phyloP scores from a whole-genome alignment of 2,329 filamentous ascomycete species.

The Knoxdaviesia proteae region DNA sequence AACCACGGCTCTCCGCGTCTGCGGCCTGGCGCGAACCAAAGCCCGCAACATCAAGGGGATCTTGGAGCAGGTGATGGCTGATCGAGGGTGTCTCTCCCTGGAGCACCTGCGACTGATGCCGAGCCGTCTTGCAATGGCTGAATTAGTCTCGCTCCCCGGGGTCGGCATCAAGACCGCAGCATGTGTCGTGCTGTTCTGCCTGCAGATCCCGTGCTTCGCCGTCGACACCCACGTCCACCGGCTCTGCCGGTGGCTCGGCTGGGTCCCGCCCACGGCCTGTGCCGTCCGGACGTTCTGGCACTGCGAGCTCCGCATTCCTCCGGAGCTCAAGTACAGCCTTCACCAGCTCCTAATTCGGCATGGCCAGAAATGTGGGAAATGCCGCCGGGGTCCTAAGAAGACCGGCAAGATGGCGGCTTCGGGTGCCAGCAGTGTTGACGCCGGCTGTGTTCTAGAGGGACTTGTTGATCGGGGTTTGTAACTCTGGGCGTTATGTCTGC shows the following conservation, averaged over 20 bases:
- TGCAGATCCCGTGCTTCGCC: slow-evolving; percentile 30
- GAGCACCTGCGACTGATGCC: slow-evolving; percentile 26
- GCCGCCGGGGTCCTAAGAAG: slow-evolving; percentile 16
- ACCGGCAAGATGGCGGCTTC: slow-evolving; percentile 38
- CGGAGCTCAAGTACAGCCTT: slow-evolving; percentile 31
- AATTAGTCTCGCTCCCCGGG: slow-evolving; percentile 27
- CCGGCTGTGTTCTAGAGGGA: slow-evolving; percentile 18
- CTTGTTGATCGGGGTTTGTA: slow-evolving; percentile 11
- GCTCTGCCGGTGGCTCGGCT: slow-evolving; percentile 29
- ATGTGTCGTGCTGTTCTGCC: slow-evolving; percentile 34
- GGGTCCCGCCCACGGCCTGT: slow-evolving; percentile 28
- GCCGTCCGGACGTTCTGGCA: slow-evolving; percentile 28
- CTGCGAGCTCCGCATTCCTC: slow-evolving; percentile 28
- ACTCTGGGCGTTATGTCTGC: no score
- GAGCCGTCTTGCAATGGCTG: slow-evolving; percentile 25
- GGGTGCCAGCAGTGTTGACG: slow-evolving; percentile 21
- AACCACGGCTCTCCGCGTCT: slow-evolving; percentile 46
- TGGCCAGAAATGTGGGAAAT: slow-evolving; percentile 22
- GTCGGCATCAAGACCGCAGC: slow-evolving; percentile 36
- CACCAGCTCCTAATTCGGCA: slow-evolving; percentile 34
- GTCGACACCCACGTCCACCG: slow-evolving; percentile 36
- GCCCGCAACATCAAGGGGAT: slow-evolving; percentile 53
- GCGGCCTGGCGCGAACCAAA: slow-evolving; percentile 52
- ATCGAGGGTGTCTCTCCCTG: slow-evolving; percentile 37
- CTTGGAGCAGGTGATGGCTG: slow-evolving; percentile 48